Evolutionary conservation across 2,329 filamentous ascomycete genomes (phyloP).

Genomic region (Remersonia thermophila): DNA sequence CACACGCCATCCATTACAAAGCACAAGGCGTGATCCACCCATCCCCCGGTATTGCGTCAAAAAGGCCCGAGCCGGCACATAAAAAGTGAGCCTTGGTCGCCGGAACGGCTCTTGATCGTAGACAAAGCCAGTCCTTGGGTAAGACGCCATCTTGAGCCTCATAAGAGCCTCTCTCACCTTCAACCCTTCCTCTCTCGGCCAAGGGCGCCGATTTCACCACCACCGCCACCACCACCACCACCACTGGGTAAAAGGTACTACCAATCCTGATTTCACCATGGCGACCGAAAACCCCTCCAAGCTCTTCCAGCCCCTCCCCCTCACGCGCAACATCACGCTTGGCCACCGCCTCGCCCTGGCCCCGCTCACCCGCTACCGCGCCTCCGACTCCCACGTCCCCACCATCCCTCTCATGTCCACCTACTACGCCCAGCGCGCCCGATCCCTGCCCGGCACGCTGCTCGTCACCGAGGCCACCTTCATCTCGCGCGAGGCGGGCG

Average conservation of each 20-base stretch:
- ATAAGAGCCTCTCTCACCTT: no score
- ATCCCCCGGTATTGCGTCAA: no score
- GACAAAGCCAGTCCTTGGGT: no score
- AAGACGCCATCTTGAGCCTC: no score
- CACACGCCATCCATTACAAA: no score
- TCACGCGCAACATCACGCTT: slow-evolving; percentile 32
- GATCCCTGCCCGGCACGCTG: slow-evolving; percentile 26
- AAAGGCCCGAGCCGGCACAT: no score
- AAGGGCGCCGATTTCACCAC: neutral
- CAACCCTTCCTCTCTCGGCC: no score
- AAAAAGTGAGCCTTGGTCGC: no score
- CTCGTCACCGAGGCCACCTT: slow-evolving; percentile 36
- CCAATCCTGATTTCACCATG: neutral
- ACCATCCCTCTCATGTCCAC: slow-evolving; percentile 12
- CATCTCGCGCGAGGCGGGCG: slow-evolving; percentile 24
- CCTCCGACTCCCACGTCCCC: slow-evolving; percentile 22
- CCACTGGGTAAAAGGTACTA: neutral
- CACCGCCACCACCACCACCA: neutral
- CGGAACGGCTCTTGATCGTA: no score
- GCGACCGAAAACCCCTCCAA: slow-evolving; percentile 1
- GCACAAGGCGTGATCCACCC: no score
- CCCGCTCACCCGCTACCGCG: slow-evolving; percentile 42
- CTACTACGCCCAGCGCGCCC: slow-evolving; percentile 32
- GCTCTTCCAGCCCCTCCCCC: slow-evolving; percentile 32
- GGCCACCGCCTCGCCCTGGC: slow-evolving; percentile 40